These are phyloP conservation scores for Quercus aquifolioides DNA, from an alignment of 306 rosid species.

Conservation along the genomic window DNA sequence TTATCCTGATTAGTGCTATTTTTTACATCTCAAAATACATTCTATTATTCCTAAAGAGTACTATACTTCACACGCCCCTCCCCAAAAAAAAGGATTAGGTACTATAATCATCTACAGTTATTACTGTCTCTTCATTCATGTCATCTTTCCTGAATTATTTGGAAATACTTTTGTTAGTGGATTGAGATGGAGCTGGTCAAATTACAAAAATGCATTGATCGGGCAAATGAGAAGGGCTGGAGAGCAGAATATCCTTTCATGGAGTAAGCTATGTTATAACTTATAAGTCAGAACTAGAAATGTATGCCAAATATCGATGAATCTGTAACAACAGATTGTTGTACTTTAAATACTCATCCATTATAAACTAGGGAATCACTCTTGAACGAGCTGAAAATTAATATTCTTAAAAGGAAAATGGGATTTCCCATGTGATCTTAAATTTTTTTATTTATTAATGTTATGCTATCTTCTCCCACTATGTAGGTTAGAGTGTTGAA, in stretches of 20 bases:
- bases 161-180: constrained; percentile 52
- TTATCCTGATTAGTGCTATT: constrained; percentile 9
- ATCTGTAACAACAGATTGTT: background rate
- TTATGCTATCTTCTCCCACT: background rate
- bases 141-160: background rate
- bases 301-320: background rate
- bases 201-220: constrained; percentile 63
- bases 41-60: no score
- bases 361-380: background rate
- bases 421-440: background rate
- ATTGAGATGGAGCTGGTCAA: constrained; percentile 52
- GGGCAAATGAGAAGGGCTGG: constrained; percentile 89
- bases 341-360: background rate
- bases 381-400: background rate
- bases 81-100: no score
- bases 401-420: background rate
- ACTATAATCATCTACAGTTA: background rate
- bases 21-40: background rate
- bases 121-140: background rate
- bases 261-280: constrained; percentile 3
- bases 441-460: background rate
- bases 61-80: fast-evolving
- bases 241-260: constrained; percentile 81
- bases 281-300: background rate
- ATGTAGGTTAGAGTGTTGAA: no score